phyloP scores from a whole-genome alignment of 306 rosid species.

The Pterocarpus santalinus region DNA sequence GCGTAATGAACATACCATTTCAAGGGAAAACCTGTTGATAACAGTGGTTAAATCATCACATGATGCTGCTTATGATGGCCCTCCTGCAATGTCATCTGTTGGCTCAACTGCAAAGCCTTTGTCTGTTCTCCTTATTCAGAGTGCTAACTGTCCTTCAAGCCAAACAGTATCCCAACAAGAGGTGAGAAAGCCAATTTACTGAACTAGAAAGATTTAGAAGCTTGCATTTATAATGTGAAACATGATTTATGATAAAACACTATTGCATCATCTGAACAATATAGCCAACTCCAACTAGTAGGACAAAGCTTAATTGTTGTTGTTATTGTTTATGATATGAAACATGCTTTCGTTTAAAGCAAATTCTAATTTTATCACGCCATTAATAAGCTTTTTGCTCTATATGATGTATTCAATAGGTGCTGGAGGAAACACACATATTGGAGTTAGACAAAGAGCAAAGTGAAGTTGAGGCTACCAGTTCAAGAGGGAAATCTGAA shows the following conservation, averaged over 20 bases:
- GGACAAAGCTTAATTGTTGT: too few species aligned
- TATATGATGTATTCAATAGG: slow-evolving; percentile 44
- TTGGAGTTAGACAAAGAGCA: slow-evolving; percentile 5
- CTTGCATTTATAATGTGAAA: not conserved
- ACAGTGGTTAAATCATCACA: not conserved
- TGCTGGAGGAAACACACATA: not conserved
- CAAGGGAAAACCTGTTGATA: slow-evolving; percentile 32
- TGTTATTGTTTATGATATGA: not conserved
- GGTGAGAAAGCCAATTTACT: slow-evolving; percentile 48
- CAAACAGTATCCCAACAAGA: slow-evolving; percentile 24
- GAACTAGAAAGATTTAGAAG: not conserved
- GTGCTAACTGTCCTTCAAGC: not conserved
- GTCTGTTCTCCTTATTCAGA: not conserved
- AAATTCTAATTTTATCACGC: not conserved
- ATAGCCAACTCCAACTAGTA: too few species aligned
- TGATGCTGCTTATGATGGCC: slow-evolving; percentile 9
- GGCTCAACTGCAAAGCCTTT: not conserved
- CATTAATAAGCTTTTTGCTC: not conserved
- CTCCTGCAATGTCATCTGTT: slow-evolving; percentile 5
- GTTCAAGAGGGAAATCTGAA: slow-evolving; percentile 15
- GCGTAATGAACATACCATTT: slow-evolving; percentile 11
- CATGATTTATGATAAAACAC: too few species aligned
- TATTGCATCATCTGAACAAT: too few species aligned
- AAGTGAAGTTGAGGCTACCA: slow-evolving; percentile 14
- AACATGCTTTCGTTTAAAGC: not conserved